Percentiles rank a stretch among this genome's conserved stretches.
These are phyloP conservation scores for Mycena alexandri DNA, from an alignment of 768 basidiomycete genomes.

Conservation along the genomic window DNA sequence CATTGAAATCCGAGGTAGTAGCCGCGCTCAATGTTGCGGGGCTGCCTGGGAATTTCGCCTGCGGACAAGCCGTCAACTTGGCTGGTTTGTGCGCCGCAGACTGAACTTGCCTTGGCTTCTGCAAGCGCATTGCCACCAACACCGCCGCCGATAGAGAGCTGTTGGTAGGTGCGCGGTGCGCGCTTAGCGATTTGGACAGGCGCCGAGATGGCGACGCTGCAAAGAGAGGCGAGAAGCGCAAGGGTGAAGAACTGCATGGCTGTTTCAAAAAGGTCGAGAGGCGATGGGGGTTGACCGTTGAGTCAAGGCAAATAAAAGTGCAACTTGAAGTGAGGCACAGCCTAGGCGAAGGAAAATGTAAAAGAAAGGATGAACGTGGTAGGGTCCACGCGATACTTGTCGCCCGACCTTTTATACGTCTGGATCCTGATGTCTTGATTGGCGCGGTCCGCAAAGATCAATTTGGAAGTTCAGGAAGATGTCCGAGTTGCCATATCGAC, in stretches of 20 bases:
- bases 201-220: conserved; percentile 2
- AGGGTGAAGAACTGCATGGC: conserved; percentile 22
- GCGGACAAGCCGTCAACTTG: background rate
- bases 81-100: too few relatives aligned
- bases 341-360: conserved; percentile 29
- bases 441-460: too few relatives aligned
- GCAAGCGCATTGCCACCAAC: conserved; percentile 29
- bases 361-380: conserved; percentile 7
- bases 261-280: background rate
- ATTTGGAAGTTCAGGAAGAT: too few relatives aligned
- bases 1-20: conserved; percentile 22
- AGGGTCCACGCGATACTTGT: too few relatives aligned
- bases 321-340: conserved; percentile 33
- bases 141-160: conserved; percentile 27
- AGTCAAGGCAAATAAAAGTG: conserved; percentile 20
- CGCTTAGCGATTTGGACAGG: conserved; percentile 26
- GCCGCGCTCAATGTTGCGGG: conserved; percentile 17
- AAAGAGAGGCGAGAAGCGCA: conserved; percentile 5
- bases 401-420: too few relatives aligned
- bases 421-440: too few relatives aligned
- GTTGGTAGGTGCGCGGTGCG: conserved; percentile 22
- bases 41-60: conserved; percentile 29
- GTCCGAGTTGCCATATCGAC: too few relatives aligned
- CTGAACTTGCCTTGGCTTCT: conserved; percentile 17
- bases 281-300: background rate